phyloP scores from a whole-genome alignment of 176 grass and related monocot genomes.

The Saccharum spontaneum region DNA sequence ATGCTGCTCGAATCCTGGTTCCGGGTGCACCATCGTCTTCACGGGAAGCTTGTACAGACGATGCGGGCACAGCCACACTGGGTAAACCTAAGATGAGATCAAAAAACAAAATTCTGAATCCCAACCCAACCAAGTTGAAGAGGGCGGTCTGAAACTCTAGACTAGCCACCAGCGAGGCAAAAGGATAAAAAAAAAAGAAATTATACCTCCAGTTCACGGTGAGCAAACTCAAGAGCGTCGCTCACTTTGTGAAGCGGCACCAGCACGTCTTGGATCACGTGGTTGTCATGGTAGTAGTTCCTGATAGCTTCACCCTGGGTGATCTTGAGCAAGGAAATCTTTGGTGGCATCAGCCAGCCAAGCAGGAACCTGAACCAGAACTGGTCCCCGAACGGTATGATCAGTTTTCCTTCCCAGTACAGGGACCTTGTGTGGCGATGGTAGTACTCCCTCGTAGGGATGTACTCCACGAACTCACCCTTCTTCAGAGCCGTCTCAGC shows the following conservation, averaged over 20 bases:
- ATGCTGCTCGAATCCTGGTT: conserved; percentile 82
- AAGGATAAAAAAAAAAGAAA: neutral
- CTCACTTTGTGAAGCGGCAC: conserved; percentile 87
- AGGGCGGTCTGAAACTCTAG: neutral
- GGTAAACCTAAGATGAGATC: conserved; percentile 63
- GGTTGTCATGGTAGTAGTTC: conserved; percentile 96
- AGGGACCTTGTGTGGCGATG: conserved; percentile 84
- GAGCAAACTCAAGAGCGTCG: conserved; percentile 79
- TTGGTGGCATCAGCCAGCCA: conserved; percentile 93
- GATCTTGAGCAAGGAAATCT: conserved; percentile 90
- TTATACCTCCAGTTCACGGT: conserved; percentile 80
- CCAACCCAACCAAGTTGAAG: neutral
- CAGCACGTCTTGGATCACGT: conserved; percentile 92
- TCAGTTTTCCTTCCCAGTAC: conserved; percentile 97
- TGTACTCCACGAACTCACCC: conserved; percentile 95
- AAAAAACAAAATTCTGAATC: neutral
- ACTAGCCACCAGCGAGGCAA: too few relatives aligned
- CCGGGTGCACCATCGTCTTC: conserved; percentile 87
- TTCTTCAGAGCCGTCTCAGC: conserved; percentile 66
- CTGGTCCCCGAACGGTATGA: conserved; percentile 84
- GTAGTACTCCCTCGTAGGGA: conserved; percentile 89
- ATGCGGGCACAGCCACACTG: conserved; percentile 88
- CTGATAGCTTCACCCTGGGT: conserved; percentile 90
- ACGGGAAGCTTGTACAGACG: conserved; percentile 89
- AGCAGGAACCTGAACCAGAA: conserved; percentile 90